A percentile compares a stretch with the other conserved stretches of the same genome.
phyloP scores from a whole-genome alignment of 768 basidiomycete genomes.

The Dioszegia crocea region DNA sequence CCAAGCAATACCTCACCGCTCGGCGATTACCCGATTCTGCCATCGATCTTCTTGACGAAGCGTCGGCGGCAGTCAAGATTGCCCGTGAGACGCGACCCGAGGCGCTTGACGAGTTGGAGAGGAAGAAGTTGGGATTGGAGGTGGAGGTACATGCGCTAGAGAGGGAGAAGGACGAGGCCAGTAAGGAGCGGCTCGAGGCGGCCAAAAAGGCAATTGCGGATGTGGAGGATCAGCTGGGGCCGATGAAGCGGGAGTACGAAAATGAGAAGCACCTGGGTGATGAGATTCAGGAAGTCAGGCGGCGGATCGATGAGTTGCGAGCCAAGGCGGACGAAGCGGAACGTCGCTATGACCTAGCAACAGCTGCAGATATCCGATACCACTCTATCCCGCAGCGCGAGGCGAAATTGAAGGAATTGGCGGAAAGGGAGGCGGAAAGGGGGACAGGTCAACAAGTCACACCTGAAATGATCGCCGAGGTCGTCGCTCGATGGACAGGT shows the following conservation, averaged over 20 bases:
- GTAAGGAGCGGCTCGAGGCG: constrained; percentile 70
- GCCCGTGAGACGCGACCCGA: constrained; percentile 93
- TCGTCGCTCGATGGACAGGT: constrained; percentile 87
- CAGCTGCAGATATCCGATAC: constrained; percentile 69
- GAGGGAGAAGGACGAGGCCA: constrained; percentile 82
- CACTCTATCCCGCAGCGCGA: constrained; percentile 88
- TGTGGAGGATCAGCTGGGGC: constrained; percentile 76
- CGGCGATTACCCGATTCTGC: constrained; percentile 57
- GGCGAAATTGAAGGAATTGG: constrained; percentile 51
- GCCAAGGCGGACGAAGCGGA: constrained; percentile 92
- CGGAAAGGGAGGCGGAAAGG: constrained; percentile 63
- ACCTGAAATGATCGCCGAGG: constrained; percentile 86
- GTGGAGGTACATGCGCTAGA: constrained; percentile 93
- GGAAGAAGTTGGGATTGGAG: constrained; percentile 81
- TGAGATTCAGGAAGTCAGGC: constrained; percentile 68
- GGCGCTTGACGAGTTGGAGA: constrained; percentile 83
- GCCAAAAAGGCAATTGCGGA: constrained; percentile 76
- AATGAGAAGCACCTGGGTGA: constrained; percentile 77
- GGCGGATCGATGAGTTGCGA: constrained; percentile 82
- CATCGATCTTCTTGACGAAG: constrained; percentile 89
- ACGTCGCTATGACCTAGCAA: constrained; percentile 61
- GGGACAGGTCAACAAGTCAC: constrained; percentile 57
- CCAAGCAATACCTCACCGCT: constrained; percentile 74
- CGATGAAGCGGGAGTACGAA: constrained; percentile 79
- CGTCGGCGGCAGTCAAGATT: constrained; percentile 76